Conservation (phyloP, 345 rosid species). For the Litchi chinensis region DNA sequence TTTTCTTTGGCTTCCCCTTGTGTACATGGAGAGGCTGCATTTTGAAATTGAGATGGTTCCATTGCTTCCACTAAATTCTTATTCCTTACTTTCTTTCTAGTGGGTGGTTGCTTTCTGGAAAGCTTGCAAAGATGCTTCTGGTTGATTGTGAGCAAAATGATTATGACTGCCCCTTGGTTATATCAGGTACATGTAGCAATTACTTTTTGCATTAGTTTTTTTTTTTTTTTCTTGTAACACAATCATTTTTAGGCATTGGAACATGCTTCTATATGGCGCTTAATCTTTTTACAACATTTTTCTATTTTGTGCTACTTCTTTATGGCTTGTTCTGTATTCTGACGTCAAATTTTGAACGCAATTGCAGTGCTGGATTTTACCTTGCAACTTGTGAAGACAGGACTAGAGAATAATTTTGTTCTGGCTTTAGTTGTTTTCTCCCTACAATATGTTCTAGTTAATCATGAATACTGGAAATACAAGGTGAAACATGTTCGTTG, state of each 20-base stretch:
- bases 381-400: slow-evolving; percentile 70
- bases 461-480: slow-evolving; percentile 86
- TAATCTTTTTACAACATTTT: neutral
- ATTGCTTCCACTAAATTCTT: slow-evolving; percentile 3
- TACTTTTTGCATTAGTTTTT: slow-evolving; percentile 15
- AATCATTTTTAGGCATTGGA: neutral
- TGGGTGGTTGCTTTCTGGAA: slow-evolving; percentile 88
- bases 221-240: slow-evolving; percentile 8
- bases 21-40: neutral
- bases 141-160: slow-evolving; percentile 81
- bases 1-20: slow-evolving; percentile 8
- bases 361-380: slow-evolving; percentile 90
- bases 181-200: slow-evolving; percentile 62
- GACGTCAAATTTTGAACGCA: slow-evolving; percentile 31
- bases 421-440: slow-evolving; percentile 70
- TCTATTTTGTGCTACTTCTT: neutral
- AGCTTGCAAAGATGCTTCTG: slow-evolving; percentile 78
- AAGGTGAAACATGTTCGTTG: slow-evolving; percentile 67
- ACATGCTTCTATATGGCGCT: slow-evolving; percentile 16
- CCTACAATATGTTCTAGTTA: slow-evolving; percentile 77
- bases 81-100: slow-evolving; percentile 30
- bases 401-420: slow-evolving; percentile 68
- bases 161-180: slow-evolving; percentile 57
- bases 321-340: slow-evolving; percentile 4
- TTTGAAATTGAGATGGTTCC: neutral